These are phyloP conservation scores for Rhynchospora tenuis DNA, from an alignment of 176 grass and related monocot genomes.

Conservation along the genomic window DNA sequence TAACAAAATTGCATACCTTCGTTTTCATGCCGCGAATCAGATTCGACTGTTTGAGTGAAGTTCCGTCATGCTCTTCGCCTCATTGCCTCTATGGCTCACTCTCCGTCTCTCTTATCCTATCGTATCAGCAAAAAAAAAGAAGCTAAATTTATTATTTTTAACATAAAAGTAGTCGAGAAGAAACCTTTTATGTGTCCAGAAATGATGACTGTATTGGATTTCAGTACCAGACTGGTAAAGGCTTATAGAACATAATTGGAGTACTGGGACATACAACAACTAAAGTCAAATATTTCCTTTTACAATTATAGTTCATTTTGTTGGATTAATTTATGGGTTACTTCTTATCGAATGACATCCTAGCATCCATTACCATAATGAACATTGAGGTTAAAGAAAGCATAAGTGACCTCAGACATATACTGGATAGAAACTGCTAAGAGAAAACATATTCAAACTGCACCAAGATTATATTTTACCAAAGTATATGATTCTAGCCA, in stretches of 20 bases:
- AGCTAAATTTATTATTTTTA: too few relatives aligned
- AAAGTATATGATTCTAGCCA: too few relatives aligned
- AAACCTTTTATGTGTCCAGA: background rate
- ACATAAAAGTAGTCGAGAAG: background rate
- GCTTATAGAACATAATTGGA: background rate
- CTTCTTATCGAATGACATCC: background rate
- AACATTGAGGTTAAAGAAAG: background rate
- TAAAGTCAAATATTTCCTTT: too few relatives aligned
- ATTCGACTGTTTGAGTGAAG: too few relatives aligned
- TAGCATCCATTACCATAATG: background rate
- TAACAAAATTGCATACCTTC: too few relatives aligned
- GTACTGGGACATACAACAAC: background rate
- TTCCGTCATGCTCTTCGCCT: too few relatives aligned
- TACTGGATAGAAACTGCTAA: background rate
- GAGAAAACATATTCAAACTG: too few relatives aligned
- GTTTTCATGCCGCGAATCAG: too few relatives aligned
- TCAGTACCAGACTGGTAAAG: background rate
- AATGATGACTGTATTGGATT: background rate
- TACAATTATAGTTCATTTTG: background rate
- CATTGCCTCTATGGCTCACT: too few relatives aligned
- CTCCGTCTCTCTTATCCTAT: too few relatives aligned
- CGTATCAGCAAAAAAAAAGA: too few relatives aligned
- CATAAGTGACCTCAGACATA: background rate
- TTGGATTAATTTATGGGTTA: background rate
- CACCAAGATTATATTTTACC: too few relatives aligned